phyloP scores from a whole-genome alignment of 2,329 filamentous ascomycete species.

The Trichoderma lentiforme region DNA sequence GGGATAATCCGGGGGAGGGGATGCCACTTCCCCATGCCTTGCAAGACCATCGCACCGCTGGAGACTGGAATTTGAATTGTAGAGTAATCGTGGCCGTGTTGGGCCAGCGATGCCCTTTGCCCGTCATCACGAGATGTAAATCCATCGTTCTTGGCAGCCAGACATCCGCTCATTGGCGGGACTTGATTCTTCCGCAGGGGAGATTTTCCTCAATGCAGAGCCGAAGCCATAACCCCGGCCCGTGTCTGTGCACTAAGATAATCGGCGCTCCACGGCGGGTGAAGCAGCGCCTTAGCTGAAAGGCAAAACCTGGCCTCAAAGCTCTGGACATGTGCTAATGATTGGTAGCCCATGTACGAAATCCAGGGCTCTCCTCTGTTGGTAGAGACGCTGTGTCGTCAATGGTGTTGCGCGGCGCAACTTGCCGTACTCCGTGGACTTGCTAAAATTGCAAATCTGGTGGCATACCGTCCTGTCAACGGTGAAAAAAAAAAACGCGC shows the following conservation, averaged over 20 bases:
- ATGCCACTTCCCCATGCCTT: neutral
- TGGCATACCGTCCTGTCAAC: neutral
- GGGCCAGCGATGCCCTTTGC: neutral
- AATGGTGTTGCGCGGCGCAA: neutral
- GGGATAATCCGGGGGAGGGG: neutral
- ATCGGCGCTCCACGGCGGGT: neutral
- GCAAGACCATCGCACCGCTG: neutral
- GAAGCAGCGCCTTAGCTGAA: constrained; percentile 4
- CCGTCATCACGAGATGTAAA: neutral
- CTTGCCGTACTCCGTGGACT: neutral
- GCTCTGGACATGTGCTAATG: neutral
- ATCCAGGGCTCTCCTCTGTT: neutral
- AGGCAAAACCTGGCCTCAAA: neutral
- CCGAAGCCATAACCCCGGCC: neutral
- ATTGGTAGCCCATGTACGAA: neutral
- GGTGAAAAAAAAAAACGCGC: neutral
- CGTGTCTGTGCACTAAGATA: neutral
- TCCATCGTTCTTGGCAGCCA: neutral
- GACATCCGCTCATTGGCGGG: constrained; percentile 9
- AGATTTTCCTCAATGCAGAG: neutral
- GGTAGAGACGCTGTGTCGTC: neutral
- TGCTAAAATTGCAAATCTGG: neutral
- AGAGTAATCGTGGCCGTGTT: neutral
- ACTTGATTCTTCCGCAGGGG: constrained; percentile 11
- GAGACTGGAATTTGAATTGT: neutral